These are phyloP conservation scores for Aspergillus ochraceus DNA, from an alignment of 2,329 filamentous ascomycete genomes.

Conservation along the genomic window DNA sequence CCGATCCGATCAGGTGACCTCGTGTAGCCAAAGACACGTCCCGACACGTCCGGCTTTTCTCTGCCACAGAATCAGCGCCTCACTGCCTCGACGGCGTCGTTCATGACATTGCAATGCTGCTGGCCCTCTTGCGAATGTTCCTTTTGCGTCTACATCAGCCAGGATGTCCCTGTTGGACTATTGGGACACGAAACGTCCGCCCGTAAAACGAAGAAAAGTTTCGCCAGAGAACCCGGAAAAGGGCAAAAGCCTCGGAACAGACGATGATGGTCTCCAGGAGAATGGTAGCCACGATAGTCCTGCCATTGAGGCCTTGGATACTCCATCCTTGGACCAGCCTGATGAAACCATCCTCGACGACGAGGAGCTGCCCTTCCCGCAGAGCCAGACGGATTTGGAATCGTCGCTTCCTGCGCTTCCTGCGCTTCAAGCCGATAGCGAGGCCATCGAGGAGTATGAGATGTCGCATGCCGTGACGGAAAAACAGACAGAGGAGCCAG, in stretches of 20 bases:
- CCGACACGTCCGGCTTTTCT: not conserved
- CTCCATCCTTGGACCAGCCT: constrained; percentile 19
- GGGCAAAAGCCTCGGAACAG: constrained; percentile 7
- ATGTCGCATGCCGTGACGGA: constrained; percentile 60
- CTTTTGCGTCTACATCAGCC: constrained; percentile 8
- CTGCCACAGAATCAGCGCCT: not conserved
- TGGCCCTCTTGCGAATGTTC: not conserved
- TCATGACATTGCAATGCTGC: not conserved
- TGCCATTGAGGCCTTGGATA: constrained; percentile 22
- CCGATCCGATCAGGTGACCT: constrained; percentile 27
- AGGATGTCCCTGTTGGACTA: constrained; percentile 39
- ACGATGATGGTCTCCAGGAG: not conserved
- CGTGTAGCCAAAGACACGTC: constrained; percentile 20
- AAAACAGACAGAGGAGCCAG: constrained; percentile 32
- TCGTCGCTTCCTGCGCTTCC: constrained; percentile 71
- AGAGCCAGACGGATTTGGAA: constrained; percentile 66
- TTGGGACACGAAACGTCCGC: constrained; percentile 34
- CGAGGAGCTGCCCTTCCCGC: constrained; percentile 29
- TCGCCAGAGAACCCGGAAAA: constrained; percentile 13
- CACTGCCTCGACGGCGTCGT: not conserved
- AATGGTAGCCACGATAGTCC: not conserved
- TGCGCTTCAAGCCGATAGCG: constrained; percentile 63
- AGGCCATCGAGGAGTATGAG: constrained; percentile 80
- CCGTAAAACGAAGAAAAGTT: constrained; percentile 33
- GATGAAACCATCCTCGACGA: constrained; percentile 24